Evolutionary conservation across 768 basidiomycete species (phyloP), one percentile per base, ranked within the genome.

Genomic region (Xanthoconium stramineum): DNA sequence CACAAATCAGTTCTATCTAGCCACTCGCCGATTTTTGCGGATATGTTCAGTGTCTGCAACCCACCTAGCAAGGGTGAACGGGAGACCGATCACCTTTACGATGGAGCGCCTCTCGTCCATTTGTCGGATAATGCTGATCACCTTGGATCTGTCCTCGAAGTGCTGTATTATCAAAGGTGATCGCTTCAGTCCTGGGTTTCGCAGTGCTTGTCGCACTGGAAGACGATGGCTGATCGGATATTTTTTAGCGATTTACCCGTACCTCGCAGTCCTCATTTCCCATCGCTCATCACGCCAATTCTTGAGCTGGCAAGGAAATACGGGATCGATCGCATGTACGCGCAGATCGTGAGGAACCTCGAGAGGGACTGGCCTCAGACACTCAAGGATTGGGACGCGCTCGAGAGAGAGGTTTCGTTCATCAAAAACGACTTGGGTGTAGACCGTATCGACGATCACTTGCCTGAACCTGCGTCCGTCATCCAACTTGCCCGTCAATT

Each of bases 401-500:
- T 38, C 7, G 61, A 57, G 52, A 45, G 37, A 14, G 37, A 57
- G 0, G 33, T 52, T 11, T 10, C 36, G n/a, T 17, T 15, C 1
- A 29, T 46, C 35, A 8, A 1, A 14, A n/a, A 33, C 2, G 19
- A 32, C n/a, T 7, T 15, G 5, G 14, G 8, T 5, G 3, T 6
- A 8, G 33, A 10, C 20, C 20, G 28, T 29, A 24, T 55, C 14
- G 61, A 58, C 13, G 57, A 62, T 35, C 15, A 17, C 29, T 36
- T 59, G 8, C 62, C 60, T 5, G 64, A 71, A 37, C 69, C 70
- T 1, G 65, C 42, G 2, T 39, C 68, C 15, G 72, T 76, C 7
- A 77, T 81, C 50, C 54, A 66, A 35, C 74, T 83, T 35, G 80
- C 78, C 0, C 73, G 72, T 44, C 70, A 74, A 35, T 76, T 69